A percentile compares a stretch with the other conserved stretches of the same genome.
Evolutionary conservation across 129 eudicot genomes (phyloP).

Genomic region (Logfia minima): DNA sequence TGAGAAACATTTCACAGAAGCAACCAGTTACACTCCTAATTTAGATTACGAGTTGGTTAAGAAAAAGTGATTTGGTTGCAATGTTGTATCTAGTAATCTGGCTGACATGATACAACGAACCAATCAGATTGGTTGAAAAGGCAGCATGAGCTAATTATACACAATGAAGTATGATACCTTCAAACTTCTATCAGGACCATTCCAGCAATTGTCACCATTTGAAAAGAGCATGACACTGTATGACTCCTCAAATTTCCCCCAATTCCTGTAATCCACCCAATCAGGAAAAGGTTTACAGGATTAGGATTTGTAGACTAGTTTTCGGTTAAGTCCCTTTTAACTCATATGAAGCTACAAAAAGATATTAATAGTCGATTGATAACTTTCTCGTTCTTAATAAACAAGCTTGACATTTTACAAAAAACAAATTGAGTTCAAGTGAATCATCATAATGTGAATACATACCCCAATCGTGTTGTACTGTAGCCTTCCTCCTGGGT

Average conservation of each 20-base stretch:
- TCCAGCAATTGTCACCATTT: slow-evolving; percentile 95
- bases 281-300: neutral
- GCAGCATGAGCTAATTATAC: slow-evolving; percentile 1
- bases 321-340: neutral
- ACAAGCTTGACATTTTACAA: neutral
- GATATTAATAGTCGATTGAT: neutral
- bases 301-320: neutral
- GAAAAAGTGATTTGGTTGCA: neutral
- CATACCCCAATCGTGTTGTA: slow-evolving; percentile 90
- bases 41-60: neutral
- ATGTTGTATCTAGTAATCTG: neutral
- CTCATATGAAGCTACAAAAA: neutral
- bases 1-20: neutral
- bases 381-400: neutral
- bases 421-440: neutral
- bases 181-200: slow-evolving; percentile 96
- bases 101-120: neutral
- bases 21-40: neutral
- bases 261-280: slow-evolving; percentile 46
- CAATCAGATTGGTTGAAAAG: neutral
- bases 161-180: slow-evolving; percentile 50
- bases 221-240: slow-evolving; percentile 72
- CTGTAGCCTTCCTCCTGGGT: slow-evolving; percentile 95
- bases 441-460: slow-evolving; percentile 13
- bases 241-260: slow-evolving; percentile 95